Conservation (phyloP, 2,329 filamentous ascomycete genomes). For the Incumbomyces delicatus region DNA sequence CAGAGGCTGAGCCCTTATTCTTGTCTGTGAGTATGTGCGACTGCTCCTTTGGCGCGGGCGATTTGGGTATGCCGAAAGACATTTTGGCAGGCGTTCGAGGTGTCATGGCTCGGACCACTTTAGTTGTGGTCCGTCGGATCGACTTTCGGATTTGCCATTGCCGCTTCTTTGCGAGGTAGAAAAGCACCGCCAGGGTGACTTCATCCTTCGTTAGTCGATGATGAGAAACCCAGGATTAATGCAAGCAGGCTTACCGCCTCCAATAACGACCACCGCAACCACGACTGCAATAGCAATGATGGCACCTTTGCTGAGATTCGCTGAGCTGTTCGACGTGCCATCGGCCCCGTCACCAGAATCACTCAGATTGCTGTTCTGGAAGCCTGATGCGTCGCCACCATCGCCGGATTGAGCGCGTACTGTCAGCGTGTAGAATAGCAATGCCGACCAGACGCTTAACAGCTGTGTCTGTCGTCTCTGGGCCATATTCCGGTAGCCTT, state of each 20-base stretch:
- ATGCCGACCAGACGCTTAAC: not conserved
- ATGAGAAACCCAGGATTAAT: not conserved
- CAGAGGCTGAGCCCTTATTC: not conserved
- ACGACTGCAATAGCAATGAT: conserved; percentile 66
- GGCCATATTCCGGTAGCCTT: too few relatives aligned
- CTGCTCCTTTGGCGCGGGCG: not conserved
- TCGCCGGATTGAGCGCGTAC: conserved; percentile 16
- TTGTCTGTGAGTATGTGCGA: not conserved
- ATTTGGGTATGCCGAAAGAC: conserved; percentile 3
- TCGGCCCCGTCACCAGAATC: conserved; percentile 45
- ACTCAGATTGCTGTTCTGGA: conserved; percentile 9
- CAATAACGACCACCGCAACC: conserved; percentile 55
- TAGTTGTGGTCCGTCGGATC: conserved; percentile 55
- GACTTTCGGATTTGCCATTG: conserved; percentile 71
- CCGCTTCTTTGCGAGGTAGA: conserved; percentile 71
- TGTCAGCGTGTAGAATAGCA: conserved; percentile 1
- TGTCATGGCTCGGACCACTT: conserved; percentile 21
- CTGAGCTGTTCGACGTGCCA: conserved; percentile 50
- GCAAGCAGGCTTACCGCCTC: conserved; percentile 51
- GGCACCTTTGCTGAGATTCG: conserved; percentile 57
- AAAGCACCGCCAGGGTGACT: conserved; percentile 47
- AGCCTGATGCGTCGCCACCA: conserved; percentile 15
- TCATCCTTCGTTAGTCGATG: not conserved
- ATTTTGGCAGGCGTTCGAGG: conserved; percentile 17
- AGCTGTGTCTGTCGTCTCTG: too few relatives aligned